Evolutionary conservation across 176 grass and related monocot genomes (phyloP).

Genomic region (Pontederia paniculata): DNA sequence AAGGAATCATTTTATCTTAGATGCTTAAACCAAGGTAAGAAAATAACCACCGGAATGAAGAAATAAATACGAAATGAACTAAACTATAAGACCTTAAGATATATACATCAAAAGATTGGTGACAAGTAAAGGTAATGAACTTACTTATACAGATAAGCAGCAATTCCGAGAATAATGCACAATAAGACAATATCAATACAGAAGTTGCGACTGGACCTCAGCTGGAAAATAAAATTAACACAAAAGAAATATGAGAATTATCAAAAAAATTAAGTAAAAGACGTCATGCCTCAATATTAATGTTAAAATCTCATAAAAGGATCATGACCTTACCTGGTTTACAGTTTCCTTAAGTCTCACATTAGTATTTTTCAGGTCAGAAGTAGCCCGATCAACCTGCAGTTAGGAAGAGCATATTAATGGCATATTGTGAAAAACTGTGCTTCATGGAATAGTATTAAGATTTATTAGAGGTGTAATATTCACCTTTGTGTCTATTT

Average conservation of each 20-base stretch:
- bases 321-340: slow-evolving; percentile 30
- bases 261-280: not conserved
- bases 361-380: slow-evolving; percentile 79
- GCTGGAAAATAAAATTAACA: slow-evolving; percentile 16
- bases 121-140: not conserved
- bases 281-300: not conserved
- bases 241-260: not conserved
- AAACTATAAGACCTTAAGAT: too few species aligned
- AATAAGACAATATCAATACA: slow-evolving; percentile 68
- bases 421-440: not conserved
- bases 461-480: not conserved
- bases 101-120: too few species aligned
- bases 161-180: slow-evolving; percentile 79
- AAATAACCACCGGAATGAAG: too few species aligned
- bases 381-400: slow-evolving; percentile 61
- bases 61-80: too few species aligned
- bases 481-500: slow-evolving; percentile 88
- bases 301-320: not conserved
- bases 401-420: not conserved
- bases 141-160: slow-evolving; percentile 81
- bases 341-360: slow-evolving; percentile 78
- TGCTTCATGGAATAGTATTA: too few species aligned
- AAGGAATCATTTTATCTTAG: too few species aligned
- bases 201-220: slow-evolving; percentile 83
- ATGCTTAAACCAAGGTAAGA: too few species aligned